Evolutionary conservation across 768 basidiomycete species (phyloP).

Genomic region (Phylloporus rhodoxanthus): DNA sequence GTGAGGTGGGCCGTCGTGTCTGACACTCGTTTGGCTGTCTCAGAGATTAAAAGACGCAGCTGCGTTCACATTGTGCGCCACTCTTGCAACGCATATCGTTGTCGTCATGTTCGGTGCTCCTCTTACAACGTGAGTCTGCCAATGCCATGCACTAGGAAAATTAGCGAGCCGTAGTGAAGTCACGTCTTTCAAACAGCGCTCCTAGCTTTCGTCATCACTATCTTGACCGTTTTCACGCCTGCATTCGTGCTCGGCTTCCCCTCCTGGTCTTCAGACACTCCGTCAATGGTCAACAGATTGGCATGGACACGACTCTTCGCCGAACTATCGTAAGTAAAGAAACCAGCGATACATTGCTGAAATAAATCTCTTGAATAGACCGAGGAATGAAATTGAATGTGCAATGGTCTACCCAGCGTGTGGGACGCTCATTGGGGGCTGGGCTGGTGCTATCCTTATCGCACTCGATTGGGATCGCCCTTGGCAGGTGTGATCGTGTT

Average conservation of each 20-base stretch:
- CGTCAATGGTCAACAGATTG: conserved; percentile 49
- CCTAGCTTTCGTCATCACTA: conserved; percentile 61
- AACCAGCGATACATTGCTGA: not conserved
- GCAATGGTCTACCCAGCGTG: conserved; percentile 73
- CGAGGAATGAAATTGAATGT: conserved; percentile 64
- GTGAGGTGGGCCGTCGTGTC: not conserved
- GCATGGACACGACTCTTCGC: conserved; percentile 78
- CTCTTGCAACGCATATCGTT: conserved; percentile 43
- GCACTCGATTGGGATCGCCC: conserved; percentile 96
- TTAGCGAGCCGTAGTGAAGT: conserved; percentile 30
- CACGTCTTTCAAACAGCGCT: conserved; percentile 56
- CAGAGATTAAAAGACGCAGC: conserved; percentile 51
- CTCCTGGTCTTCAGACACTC: conserved; percentile 36
- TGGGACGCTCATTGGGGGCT: conserved; percentile 68
- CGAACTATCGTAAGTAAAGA: conserved; percentile 64
- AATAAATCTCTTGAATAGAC: conserved; percentile 29
- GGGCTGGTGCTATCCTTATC: conserved; percentile 78
- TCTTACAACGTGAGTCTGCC: conserved; percentile 42
- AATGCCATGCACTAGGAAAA: not conserved
- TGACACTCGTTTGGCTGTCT: conserved; percentile 2
- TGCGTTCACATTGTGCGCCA: conserved; percentile 44
- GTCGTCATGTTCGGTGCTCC: conserved; percentile 76
- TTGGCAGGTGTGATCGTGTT: conserved; percentile 73
- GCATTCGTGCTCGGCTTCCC: conserved; percentile 66
- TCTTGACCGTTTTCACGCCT: conserved; percentile 61